Percentiles rank a stretch among this genome's conserved stretches.
Conservation (phyloP, 2,329 filamentous ascomycete species). For the Pestalotiopsis sp. region DNA sequence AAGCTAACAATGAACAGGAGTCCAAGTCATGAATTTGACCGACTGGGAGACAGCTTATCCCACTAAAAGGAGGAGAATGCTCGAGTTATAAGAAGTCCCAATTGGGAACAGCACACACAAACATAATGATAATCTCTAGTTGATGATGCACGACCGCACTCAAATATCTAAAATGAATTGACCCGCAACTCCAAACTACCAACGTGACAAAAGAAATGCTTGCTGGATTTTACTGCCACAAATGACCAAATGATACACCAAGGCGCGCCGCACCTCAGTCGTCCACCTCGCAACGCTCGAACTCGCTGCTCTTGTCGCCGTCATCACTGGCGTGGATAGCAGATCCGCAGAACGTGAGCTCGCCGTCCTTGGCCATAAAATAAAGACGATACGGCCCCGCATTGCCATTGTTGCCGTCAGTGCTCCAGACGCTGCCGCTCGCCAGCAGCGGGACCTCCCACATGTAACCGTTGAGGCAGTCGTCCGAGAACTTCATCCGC, state of each 20-base stretch:
- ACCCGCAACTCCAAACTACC: background rate
- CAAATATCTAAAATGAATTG: background rate
- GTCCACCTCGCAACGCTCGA: conserved; percentile 6
- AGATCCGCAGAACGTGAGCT: conserved; percentile 1
- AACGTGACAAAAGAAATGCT: background rate
- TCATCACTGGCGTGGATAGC: conserved; percentile 5
- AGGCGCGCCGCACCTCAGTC: background rate
- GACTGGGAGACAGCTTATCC: conserved; percentile 2
- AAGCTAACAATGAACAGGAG: conserved; percentile 2
- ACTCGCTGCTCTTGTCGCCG: background rate
- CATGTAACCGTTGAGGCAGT: conserved; percentile 4
- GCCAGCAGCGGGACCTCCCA: conserved; percentile 9
- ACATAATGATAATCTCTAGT: background rate
- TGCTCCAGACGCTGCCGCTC: conserved; percentile 1
- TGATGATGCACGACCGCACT: background rate
- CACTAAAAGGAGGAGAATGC: background rate
- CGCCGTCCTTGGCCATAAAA: background rate
- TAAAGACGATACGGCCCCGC: conserved; percentile 6
- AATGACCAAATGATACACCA: background rate
- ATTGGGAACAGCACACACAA: background rate
- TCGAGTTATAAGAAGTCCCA: background rate
- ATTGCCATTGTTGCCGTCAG: background rate
- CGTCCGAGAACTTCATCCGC: conserved; percentile 3
- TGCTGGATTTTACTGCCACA: background rate
- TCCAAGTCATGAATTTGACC: conserved; percentile 9